Evolutionary conservation across 441 rosid genomes (phyloP).

Genomic region (Pelargonium fulgidum): DNA sequence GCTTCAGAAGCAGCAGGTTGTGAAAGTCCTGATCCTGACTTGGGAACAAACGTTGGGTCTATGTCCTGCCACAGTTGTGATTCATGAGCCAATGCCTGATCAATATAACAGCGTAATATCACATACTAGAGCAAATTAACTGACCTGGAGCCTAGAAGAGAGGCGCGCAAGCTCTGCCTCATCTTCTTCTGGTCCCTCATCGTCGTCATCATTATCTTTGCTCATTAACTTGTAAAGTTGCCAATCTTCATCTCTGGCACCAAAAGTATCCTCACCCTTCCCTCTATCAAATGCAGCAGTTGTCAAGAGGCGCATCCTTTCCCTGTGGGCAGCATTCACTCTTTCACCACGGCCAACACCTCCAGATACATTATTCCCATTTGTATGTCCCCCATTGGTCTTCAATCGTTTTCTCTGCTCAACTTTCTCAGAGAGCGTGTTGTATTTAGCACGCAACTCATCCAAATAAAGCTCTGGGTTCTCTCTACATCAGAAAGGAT

Average conservation of each 20-base stretch:
- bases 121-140: conserved; percentile 8
- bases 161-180: conserved; percentile 64
- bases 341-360: conserved; percentile 90
- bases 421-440: conserved; percentile 67
- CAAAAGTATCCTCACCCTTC: conserved; percentile 88
- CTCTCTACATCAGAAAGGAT: conserved; percentile 40
- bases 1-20: conserved; percentile 49
- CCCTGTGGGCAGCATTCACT: conserved; percentile 84
- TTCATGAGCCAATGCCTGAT: not conserved
- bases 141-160: conserved; percentile 67
- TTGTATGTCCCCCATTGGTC: conserved; percentile 64
- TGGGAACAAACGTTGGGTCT: conserved; percentile 69
- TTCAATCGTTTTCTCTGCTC: conserved; percentile 78
- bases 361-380: conserved; percentile 61
- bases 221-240: conserved; percentile 88
- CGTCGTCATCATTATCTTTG: conserved; percentile 85
- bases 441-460: conserved; percentile 59
- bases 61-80: conserved; percentile 42
- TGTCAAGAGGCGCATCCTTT: conserved; percentile 87
- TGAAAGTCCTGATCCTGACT: conserved; percentile 37
- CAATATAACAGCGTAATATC: not conserved
- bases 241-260: conserved; percentile 94
- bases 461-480: conserved; percentile 79
- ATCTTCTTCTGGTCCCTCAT: conserved; percentile 57
- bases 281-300: conserved; percentile 96